These are phyloP conservation scores for Chloranthus sessilifolius DNA, from an alignment of 164 flowering plant genomes.

Conservation along the genomic window DNA sequence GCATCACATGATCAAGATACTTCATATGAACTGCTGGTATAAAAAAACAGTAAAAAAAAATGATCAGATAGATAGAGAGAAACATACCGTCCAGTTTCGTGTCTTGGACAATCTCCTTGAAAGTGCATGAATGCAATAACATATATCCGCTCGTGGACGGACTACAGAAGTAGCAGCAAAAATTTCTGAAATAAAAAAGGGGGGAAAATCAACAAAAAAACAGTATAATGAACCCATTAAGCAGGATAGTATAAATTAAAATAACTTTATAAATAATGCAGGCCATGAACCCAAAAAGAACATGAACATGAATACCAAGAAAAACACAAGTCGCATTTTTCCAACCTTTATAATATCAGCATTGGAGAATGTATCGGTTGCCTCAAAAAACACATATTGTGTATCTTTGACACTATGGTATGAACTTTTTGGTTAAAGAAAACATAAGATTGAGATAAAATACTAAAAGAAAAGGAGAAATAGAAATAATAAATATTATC, in stretches of 20 bases:
- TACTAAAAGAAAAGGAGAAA: too few relatives aligned
- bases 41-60: neutral
- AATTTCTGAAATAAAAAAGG: slow-evolving; percentile 39
- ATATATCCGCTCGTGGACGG: slow-evolving; percentile 80
- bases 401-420: too few relatives aligned
- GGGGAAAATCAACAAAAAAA: too few relatives aligned
- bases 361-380: too few relatives aligned
- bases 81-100: slow-evolving; percentile 62
- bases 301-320: neutral
- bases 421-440: too few relatives aligned
- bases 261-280: too few relatives aligned
- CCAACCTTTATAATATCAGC: too few relatives aligned
- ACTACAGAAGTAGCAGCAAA: slow-evolving; percentile 54
- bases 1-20: too few relatives aligned
- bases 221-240: neutral
- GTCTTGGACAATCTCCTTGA: slow-evolving; percentile 71
- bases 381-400: too few relatives aligned
- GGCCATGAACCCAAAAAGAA: neutral
- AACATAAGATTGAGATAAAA: too few relatives aligned
- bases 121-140: slow-evolving; percentile 83
- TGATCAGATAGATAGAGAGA: neutral
- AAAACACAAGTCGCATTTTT: too few relatives aligned
- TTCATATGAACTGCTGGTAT: neutral
- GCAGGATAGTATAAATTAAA: neutral
- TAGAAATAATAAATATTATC: too few relatives aligned